These are phyloP conservation scores for Agaricales sp. DNA, from an alignment of 1,284 basidiomycete genomes.

Conservation along the genomic window DNA sequence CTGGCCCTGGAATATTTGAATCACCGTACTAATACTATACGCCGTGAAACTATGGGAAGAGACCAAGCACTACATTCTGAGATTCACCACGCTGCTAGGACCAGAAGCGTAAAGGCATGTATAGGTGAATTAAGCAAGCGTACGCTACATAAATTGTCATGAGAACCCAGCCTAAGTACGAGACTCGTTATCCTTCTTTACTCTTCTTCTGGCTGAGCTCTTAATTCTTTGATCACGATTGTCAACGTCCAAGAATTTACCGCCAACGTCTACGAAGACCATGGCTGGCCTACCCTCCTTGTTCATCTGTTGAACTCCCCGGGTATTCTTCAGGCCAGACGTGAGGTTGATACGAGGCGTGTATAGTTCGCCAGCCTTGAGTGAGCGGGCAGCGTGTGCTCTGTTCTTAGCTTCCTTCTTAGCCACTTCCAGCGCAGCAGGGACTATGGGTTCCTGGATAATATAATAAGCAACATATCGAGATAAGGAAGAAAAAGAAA, in stretches of 20 bases:
- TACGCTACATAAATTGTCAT: too few relatives aligned
- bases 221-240: slow-evolving; percentile 39
- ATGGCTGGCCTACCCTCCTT: slow-evolving; percentile 37
- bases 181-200: too few relatives aligned
- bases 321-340: slow-evolving; percentile 23
- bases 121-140: too few relatives aligned
- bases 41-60: too few relatives aligned
- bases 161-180: too few relatives aligned
- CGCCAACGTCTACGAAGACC: slow-evolving; percentile 60
- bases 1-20: too few relatives aligned
- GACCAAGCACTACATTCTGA: too few relatives aligned
- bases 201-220: slow-evolving; percentile 29
- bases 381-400: slow-evolving; percentile 10
- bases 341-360: slow-evolving; percentile 25
- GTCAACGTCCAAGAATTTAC: slow-evolving; percentile 49
- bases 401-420: slow-evolving; percentile 19
- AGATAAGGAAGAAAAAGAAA: slow-evolving; percentile 8
- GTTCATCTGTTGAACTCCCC: slow-evolving; percentile 24
- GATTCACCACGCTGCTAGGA: too few relatives aligned
- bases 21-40: too few relatives aligned
- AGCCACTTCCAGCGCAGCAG: slow-evolving; percentile 36
- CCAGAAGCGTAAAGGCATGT: too few relatives aligned
- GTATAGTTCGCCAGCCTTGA: slow-evolving; percentile 27
- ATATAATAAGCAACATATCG: neutral
- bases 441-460: slow-evolving; percentile 48